These are phyloP conservation scores for Triglochin maritima DNA, from an alignment of 106 monocot species.

Conservation along the genomic window DNA sequence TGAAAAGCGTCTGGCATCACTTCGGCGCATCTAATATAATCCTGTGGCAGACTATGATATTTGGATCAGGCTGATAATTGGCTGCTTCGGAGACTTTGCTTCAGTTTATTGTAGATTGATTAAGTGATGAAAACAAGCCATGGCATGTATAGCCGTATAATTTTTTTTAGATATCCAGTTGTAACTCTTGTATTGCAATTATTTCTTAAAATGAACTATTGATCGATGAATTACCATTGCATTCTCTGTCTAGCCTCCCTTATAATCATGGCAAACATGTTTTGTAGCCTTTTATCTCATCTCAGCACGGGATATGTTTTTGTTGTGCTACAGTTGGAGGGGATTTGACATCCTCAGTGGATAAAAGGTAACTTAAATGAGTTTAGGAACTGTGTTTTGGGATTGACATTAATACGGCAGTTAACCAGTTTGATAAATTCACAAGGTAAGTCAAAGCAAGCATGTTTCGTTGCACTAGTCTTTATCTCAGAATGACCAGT, in stretches of 20 bases:
- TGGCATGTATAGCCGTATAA: slow-evolving; percentile 1
- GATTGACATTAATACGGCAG: too few relatives aligned
- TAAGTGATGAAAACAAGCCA: background rate
- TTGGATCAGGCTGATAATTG: too few relatives aligned
- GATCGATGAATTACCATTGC: background rate
- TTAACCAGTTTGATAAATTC: too few relatives aligned
- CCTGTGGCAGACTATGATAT: too few relatives aligned
- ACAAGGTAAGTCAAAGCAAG: too few relatives aligned
- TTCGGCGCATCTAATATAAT: slow-evolving; percentile 39
- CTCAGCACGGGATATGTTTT: background rate
- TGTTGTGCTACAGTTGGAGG: background rate
- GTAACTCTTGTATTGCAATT: background rate
- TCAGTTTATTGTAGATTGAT: background rate
- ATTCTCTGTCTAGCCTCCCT: background rate
- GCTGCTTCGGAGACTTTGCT: background rate
- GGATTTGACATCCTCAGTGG: background rate
- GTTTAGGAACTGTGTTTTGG: too few relatives aligned
- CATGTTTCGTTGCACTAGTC: too few relatives aligned
- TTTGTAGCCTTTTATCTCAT: background rate
- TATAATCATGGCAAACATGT: background rate
- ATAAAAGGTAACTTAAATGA: too few relatives aligned
- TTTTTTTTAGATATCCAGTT: background rate
- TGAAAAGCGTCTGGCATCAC: slow-evolving; percentile 86
- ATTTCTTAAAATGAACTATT: background rate
- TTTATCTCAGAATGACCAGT: too few relatives aligned